Evolutionary conservation across 441 rosid species (phyloP).

Genomic region (Metrosideros polymorpha): DNA sequence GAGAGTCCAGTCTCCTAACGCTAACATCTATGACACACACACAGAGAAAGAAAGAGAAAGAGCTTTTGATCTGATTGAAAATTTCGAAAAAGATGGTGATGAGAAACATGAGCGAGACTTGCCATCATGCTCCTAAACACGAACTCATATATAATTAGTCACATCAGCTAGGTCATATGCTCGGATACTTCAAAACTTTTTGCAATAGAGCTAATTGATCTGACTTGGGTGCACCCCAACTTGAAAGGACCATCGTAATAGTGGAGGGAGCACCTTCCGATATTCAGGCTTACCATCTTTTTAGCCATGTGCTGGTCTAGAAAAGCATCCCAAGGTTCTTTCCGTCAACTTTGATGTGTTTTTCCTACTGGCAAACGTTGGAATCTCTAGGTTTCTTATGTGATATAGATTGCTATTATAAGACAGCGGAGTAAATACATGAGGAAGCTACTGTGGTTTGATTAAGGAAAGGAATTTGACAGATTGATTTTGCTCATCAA

Average conservation of each 20-base stretch:
- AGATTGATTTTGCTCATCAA: background rate
- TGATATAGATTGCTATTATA: background rate
- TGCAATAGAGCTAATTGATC: background rate
- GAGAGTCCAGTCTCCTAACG: conserved; percentile 62
- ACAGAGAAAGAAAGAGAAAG: background rate
- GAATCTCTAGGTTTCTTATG: background rate
- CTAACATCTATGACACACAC: conserved; percentile 18
- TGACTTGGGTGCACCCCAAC: background rate
- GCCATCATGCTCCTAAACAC: background rate
- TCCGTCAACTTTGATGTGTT: background rate
- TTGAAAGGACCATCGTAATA: background rate
- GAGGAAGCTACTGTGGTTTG: background rate
- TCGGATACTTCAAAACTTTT: background rate
- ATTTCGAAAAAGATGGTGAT: background rate
- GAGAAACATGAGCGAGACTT: background rate
- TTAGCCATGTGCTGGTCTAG: background rate
- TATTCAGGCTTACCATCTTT: background rate
- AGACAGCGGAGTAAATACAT: background rate
- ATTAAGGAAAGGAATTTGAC: background rate
- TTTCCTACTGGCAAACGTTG: background rate
- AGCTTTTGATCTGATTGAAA: conserved; percentile 21
- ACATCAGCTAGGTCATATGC: background rate
- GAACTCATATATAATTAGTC: background rate
- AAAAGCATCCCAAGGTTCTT: background rate
- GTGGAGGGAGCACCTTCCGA: background rate